A percentile compares a stretch with the other conserved stretches of the same genome.
These are phyloP conservation scores for Trichoderma afroharzianum DNA, from an alignment of 2,329 filamentous ascomycete species.

Conservation along the genomic window DNA sequence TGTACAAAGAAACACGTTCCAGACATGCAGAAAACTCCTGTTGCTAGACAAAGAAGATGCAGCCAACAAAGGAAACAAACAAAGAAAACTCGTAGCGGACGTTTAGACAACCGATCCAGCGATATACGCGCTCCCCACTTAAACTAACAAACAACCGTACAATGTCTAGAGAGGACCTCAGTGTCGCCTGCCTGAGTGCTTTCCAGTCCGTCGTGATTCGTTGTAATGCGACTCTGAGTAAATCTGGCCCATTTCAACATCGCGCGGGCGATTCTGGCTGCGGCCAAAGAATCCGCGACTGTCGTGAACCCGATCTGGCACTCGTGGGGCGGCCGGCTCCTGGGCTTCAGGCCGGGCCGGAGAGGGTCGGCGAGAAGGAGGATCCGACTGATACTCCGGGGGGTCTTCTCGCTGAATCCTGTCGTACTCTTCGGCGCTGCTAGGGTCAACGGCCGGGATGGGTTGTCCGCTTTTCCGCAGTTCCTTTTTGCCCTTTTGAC, in stretches of 20 bases:
- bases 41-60: neutral
- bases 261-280: constrained; percentile 27
- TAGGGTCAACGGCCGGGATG: constrained; percentile 48
- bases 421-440: constrained; percentile 51
- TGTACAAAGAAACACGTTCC: constrained; percentile 1
- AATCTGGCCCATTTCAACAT: constrained; percentile 30
- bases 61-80: neutral
- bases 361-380: constrained; percentile 26
- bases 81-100: neutral
- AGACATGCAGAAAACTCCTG: neutral
- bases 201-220: neutral
- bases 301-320: constrained; percentile 29
- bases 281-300: constrained; percentile 27
- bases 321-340: constrained; percentile 18
- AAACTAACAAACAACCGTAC: neutral
- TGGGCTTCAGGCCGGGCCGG: constrained; percentile 20
- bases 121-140: neutral
- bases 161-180: neutral
- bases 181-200: constrained; percentile 13
- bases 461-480: constrained; percentile 45
- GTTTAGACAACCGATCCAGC: neutral
- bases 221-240: constrained; percentile 8
- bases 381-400: constrained; percentile 26
- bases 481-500: constrained; percentile 62
- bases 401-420: constrained; percentile 31